Percentiles rank a stretch among this genome's conserved stretches.
phyloP scores from a whole-genome alignment of 2,329 filamentous ascomycete species.

The Botrytis medusae region DNA sequence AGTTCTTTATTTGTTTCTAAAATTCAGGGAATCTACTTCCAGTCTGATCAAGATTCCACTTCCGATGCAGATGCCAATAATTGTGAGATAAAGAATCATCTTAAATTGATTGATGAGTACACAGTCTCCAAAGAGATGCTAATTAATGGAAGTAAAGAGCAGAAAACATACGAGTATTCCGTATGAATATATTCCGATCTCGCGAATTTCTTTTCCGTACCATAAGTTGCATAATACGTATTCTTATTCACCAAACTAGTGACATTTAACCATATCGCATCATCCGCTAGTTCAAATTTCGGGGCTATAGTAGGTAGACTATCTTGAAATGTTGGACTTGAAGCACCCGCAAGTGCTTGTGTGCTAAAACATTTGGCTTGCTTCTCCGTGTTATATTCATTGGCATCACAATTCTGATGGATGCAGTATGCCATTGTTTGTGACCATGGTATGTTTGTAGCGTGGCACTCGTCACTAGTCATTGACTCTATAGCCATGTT shows the following conservation, averaged over 20 bases:
- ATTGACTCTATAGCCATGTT: too few species aligned
- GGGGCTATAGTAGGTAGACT: background rate
- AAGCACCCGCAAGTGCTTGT: background rate
- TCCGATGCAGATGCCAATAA: background rate
- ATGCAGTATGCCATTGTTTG: constrained; percentile 9
- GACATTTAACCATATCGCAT: background rate
- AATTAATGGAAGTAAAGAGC: background rate
- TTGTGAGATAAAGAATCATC: background rate
- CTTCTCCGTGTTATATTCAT: background rate
- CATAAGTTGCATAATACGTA: background rate
- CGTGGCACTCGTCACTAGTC: too few species aligned
- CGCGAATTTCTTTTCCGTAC: background rate
- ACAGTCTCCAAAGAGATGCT: background rate
- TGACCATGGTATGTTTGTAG: too few species aligned
- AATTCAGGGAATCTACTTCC: background rate
- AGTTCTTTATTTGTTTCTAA: background rate
- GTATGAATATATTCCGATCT: background rate
- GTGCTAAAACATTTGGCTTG: background rate
- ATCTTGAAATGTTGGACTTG: background rate
- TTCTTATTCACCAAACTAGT: constrained; percentile 2
- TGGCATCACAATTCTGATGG: background rate
- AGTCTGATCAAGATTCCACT: background rate
- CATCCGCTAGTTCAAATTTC: background rate
- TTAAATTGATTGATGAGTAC: background rate
- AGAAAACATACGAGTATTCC: background rate